Conservation (phyloP, 2,329 filamentous ascomycete species). For the Fusarium sp. region DNA sequence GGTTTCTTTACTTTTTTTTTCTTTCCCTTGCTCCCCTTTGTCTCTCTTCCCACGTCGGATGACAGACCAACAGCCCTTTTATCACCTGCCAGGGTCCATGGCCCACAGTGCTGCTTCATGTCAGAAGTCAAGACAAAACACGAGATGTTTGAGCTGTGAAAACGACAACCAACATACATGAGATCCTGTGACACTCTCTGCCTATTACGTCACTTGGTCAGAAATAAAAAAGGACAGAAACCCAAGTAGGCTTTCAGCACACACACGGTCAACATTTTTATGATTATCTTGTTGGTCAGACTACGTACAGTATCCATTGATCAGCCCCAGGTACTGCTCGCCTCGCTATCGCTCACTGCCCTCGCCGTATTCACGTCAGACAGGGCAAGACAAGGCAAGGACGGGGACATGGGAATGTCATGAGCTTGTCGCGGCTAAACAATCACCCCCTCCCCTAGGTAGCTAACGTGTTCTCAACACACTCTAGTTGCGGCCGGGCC, state of each 20-base stretch:
- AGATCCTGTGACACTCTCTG: constrained; percentile 18
- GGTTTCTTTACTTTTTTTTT: background rate
- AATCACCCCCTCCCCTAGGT: constrained; percentile 3
- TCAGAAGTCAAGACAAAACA: constrained; percentile 32
- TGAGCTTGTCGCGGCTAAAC: constrained; percentile 4
- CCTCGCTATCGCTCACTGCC: background rate
- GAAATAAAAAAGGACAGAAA: background rate
- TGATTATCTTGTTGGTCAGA: background rate
- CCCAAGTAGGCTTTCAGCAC: background rate
- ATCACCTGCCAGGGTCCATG: constrained; percentile 21
- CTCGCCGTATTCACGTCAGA: background rate
- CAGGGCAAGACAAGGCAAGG: background rate
- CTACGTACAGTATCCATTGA: background rate
- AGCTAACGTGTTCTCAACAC: constrained; percentile 15
- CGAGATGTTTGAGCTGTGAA: constrained; percentile 21
- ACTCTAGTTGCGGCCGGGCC: constrained; percentile 28
- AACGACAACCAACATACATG: constrained; percentile 26
- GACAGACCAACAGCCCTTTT: constrained; percentile 40
- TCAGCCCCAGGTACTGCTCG: background rate
- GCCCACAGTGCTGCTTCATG: constrained; percentile 28
- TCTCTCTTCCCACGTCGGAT: constrained; percentile 20
- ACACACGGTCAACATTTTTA: background rate
- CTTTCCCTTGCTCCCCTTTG: background rate
- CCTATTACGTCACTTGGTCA: constrained; percentile 14
- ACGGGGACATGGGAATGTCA: background rate